Conservation (phyloP, 2,329 filamentous ascomycete species). For the Talaromyces sp. region DNA sequence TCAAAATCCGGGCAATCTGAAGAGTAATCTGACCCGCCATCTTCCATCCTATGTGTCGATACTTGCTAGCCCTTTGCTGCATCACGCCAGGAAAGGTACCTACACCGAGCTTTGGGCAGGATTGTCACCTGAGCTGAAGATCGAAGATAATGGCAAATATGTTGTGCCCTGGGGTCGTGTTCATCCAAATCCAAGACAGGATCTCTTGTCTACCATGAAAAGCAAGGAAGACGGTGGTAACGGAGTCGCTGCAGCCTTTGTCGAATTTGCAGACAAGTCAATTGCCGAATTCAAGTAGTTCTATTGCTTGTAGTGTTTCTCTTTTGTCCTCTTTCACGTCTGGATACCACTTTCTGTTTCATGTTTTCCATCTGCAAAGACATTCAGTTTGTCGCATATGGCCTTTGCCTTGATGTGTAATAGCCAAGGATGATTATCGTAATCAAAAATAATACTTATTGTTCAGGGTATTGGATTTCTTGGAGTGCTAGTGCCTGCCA, state of each 20-base stretch:
- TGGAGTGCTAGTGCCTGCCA: background rate
- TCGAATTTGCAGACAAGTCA: slow-evolving; percentile 16
- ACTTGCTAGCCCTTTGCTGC: slow-evolving; percentile 19
- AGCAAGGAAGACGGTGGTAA: slow-evolving; percentile 22
- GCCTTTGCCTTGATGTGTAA: background rate
- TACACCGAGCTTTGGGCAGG: slow-evolving; percentile 26
- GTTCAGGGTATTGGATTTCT: background rate
- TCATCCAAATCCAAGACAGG: slow-evolving; percentile 22
- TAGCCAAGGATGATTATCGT: background rate
- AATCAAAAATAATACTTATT: background rate
- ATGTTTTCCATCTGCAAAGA: background rate
- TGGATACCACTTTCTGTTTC: background rate
- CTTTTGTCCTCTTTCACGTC: background rate
- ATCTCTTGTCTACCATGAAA: slow-evolving; percentile 23
- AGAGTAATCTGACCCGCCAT: slow-evolving; percentile 18
- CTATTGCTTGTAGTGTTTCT: background rate
- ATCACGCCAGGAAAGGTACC: slow-evolving; percentile 21
- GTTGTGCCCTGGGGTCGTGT: slow-evolving; percentile 25
- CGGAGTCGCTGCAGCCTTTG: slow-evolving; percentile 21
- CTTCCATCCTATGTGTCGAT: slow-evolving; percentile 14
- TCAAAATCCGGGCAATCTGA: slow-evolving; percentile 28
- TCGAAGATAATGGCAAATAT: slow-evolving; percentile 23
- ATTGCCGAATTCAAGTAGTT: slow-evolving; percentile 6
- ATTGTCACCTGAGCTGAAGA: slow-evolving; percentile 20
- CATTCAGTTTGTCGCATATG: background rate